Conservation (phyloP, 331 rosid species). For the Pyrus hybrid region DNA sequence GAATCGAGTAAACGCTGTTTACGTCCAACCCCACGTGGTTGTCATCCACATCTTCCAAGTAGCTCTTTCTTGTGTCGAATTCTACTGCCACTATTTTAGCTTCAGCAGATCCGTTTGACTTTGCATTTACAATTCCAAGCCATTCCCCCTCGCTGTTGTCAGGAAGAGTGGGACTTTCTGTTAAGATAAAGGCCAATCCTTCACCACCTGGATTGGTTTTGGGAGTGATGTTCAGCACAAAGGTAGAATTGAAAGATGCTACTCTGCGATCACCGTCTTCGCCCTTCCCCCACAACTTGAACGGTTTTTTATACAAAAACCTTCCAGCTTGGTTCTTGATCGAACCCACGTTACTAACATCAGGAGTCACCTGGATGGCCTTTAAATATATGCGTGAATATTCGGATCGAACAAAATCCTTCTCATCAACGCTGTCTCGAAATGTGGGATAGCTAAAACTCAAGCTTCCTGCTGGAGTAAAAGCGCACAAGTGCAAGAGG, state of each 20-base stretch:
- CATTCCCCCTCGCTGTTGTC: slow-evolving; percentile 39
- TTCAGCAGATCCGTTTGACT: slow-evolving; percentile 26
- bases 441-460: slow-evolving; percentile 41
- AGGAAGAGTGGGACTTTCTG: slow-evolving; percentile 26
- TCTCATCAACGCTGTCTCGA: not conserved
- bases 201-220: slow-evolving; percentile 42
- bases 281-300: slow-evolving; percentile 29
- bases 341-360: not conserved
- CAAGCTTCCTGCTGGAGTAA: slow-evolving; percentile 21
- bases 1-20: slow-evolving; percentile 37
- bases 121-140: slow-evolving; percentile 57
- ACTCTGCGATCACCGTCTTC: not conserved
- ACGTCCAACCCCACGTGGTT: slow-evolving; percentile 59
- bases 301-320: slow-evolving; percentile 23
- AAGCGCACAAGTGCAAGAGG: slow-evolving; percentile 21
- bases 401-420: not conserved
- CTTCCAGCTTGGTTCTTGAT: slow-evolving; percentile 42
- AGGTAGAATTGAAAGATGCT: slow-evolving; percentile 53
- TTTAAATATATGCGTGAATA: slow-evolving; percentile 9
- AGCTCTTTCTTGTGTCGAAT: slow-evolving; percentile 60
- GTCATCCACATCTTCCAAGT: slow-evolving; percentile 35
- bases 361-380: slow-evolving; percentile 68
- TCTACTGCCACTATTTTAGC: slow-evolving; percentile 49
- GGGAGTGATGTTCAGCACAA: slow-evolving; percentile 33
- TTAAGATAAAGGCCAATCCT: slow-evolving; percentile 64